These are phyloP conservation scores for Suillus subalutaceus DNA, from an alignment of 768 basidiomycete species.

Conservation along the genomic window DNA sequence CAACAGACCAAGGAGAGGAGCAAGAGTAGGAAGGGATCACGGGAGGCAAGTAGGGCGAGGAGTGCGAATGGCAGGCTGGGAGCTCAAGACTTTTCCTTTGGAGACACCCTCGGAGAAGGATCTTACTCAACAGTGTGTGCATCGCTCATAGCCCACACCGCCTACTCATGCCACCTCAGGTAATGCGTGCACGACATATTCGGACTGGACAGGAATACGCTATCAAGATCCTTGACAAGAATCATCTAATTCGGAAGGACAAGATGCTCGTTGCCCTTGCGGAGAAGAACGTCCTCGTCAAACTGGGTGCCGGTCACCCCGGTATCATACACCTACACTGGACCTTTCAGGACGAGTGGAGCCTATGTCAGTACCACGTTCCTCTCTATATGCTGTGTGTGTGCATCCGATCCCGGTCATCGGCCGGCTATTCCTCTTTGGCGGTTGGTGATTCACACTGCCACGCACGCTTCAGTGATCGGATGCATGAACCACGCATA, in stretches of 20 bases:
- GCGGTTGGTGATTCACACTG: neutral
- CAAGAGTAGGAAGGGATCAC: conserved; percentile 41
- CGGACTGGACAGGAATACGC: conserved; percentile 69
- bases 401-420: conserved; percentile 8
- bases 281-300: conserved; percentile 78
- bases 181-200: conserved; percentile 55
- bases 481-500: neutral
- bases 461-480: neutral
- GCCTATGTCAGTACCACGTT: conserved; percentile 53
- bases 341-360: conserved; percentile 85
- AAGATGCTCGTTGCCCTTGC: conserved; percentile 77
- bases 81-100: conserved; percentile 72
- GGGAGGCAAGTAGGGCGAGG: conserved; percentile 42
- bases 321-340: conserved; percentile 82
- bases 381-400: neutral
- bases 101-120: conserved; percentile 76
- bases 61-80: conserved; percentile 48
- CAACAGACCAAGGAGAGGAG: conserved; percentile 34
- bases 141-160: conserved; percentile 4
- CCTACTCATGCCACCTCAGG: conserved; percentile 41
- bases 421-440: neutral
- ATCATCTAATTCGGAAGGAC: conserved; percentile 76
- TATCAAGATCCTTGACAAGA: conserved; percentile 84
- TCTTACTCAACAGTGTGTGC: conserved; percentile 77
- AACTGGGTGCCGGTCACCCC: conserved; percentile 68